A percentile compares a stretch with the other conserved stretches of the same genome.
Conservation (phyloP, 352 stramenopile genomes). For the Salisapilia sapeloensis region DNA sequence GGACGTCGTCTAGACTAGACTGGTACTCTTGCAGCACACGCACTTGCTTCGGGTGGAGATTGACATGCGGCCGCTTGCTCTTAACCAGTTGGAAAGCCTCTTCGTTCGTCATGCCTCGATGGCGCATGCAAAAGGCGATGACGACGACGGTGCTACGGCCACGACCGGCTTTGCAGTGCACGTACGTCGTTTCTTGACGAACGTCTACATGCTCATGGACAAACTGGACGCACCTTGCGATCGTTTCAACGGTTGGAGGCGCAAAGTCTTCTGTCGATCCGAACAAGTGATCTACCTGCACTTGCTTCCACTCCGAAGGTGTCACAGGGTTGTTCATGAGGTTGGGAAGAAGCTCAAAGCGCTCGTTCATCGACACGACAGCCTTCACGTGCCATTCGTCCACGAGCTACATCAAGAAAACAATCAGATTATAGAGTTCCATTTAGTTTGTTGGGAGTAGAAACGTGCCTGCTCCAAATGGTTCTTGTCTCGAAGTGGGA, state of each 20-base stretch:
- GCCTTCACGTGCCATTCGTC: slow-evolving; percentile 32
- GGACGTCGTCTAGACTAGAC: too few relatives aligned
- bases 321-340: slow-evolving; percentile 37
- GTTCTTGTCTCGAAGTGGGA: slow-evolving; percentile 35
- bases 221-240: slow-evolving; percentile 42
- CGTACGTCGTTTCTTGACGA: slow-evolving; percentile 38
- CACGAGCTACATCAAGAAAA: slow-evolving; percentile 13
- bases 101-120: slow-evolving; percentile 34
- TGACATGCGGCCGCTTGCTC: slow-evolving; percentile 39
- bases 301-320: slow-evolving; percentile 33
- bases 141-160: slow-evolving; percentile 59
- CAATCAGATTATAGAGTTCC: neutral
- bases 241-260: slow-evolving; percentile 39
- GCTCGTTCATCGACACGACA: slow-evolving; percentile 70
- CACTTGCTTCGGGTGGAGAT: slow-evolving; percentile 37
- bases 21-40: slow-evolving; percentile 23
- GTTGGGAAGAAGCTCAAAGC: slow-evolving; percentile 43
- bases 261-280: slow-evolving; percentile 49
- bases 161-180: slow-evolving; percentile 69
- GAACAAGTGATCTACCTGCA: slow-evolving; percentile 35
- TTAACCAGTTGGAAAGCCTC: slow-evolving; percentile 33
- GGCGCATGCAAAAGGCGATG: slow-evolving; percentile 45
- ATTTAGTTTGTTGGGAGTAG: neutral
- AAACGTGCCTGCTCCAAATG: slow-evolving; percentile 20
- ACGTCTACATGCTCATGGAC: slow-evolving; percentile 35